Percentiles rank a stretch among this genome's conserved stretches.
Evolutionary conservation across 306 rosid species (phyloP).

Genomic region (Gleditsia sinensis): DNA sequence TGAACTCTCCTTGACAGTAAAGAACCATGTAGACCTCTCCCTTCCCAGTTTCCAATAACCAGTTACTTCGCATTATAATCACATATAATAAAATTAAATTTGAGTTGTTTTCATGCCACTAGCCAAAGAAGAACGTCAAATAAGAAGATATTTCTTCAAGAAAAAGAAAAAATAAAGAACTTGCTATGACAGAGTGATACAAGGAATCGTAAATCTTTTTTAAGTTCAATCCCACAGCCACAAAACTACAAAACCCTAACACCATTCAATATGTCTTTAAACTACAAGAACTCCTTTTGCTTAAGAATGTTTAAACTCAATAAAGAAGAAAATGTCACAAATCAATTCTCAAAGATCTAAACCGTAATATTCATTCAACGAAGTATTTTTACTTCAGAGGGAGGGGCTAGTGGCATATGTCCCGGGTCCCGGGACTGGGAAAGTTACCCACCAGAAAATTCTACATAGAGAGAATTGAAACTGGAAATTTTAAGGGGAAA

Average conservation of each 20-base stretch:
- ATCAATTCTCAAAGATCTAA: constrained; percentile 4
- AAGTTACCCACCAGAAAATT: not conserved
- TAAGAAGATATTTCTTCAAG: not conserved
- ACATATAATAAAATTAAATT: not conserved
- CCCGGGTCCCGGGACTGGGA: not conserved
- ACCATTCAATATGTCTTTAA: not conserved
- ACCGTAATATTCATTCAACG: constrained; percentile 9
- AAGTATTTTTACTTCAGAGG: not conserved
- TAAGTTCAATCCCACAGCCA: not conserved
- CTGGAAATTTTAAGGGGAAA: not conserved
- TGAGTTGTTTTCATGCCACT: not conserved
- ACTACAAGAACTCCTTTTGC: not conserved
- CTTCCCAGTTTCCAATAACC: constrained; percentile 9
- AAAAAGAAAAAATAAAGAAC: not conserved
- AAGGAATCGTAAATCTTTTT: not conserved
- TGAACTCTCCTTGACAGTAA: not conserved
- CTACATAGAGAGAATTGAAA: not conserved
- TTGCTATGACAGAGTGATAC: not conserved
- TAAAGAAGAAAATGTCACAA: not conserved
- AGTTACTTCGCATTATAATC: not conserved
- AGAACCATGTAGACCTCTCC: not conserved
- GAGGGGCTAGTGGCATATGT: not conserved
- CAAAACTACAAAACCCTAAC: constrained; percentile 43
- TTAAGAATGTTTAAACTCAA: not conserved
- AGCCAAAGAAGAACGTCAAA: not conserved